Evolutionary conservation across 192 early-diverging fungal species (phyloP).

Genomic region (Rhizophagus sp.): DNA sequence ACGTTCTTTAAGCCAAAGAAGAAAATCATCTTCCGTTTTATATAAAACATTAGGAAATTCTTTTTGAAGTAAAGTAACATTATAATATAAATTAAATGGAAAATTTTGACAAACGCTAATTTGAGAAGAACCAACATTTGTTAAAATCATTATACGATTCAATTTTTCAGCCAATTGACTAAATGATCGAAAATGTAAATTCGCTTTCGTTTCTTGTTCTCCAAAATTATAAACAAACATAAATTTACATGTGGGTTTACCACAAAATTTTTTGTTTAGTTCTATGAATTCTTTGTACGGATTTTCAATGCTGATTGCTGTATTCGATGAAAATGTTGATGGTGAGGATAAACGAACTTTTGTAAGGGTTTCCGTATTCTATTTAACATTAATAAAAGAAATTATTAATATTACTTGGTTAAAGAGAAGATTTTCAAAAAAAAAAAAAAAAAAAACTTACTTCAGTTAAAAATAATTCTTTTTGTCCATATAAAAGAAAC

Average conservation of each 20-base stretch:
- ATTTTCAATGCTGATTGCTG: too few species aligned
- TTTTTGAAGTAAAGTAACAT: background rate
- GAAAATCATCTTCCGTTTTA: background rate
- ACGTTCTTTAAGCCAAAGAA: slow-evolving; percentile 1
- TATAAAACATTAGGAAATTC: background rate
- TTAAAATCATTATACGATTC: background rate
- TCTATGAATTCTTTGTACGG: background rate
- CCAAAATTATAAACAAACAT: background rate
- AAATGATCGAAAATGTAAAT: slow-evolving; percentile 9
- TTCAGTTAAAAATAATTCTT: too few species aligned
- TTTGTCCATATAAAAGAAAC: too few species aligned
- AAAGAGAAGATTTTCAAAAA: too few species aligned
- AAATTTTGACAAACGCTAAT: background rate
- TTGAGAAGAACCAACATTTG: slow-evolving; percentile 16
- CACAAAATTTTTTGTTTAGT: slow-evolving; percentile 18
- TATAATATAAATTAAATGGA: slow-evolving; percentile 25
- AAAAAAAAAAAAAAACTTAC: too few species aligned
- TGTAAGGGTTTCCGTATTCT: too few species aligned
- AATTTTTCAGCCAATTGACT: background rate
- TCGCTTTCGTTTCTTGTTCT: slow-evolving; percentile 22
- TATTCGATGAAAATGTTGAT: too few species aligned
- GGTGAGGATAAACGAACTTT: too few species aligned
- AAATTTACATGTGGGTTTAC: slow-evolving; percentile 8
- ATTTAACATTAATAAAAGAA: too few species aligned
- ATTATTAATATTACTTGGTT: too few species aligned